Base-by-base conservation (phyloP, 2,329 filamentous ascomycete species). In the Hypocreales sp. region DNA sequence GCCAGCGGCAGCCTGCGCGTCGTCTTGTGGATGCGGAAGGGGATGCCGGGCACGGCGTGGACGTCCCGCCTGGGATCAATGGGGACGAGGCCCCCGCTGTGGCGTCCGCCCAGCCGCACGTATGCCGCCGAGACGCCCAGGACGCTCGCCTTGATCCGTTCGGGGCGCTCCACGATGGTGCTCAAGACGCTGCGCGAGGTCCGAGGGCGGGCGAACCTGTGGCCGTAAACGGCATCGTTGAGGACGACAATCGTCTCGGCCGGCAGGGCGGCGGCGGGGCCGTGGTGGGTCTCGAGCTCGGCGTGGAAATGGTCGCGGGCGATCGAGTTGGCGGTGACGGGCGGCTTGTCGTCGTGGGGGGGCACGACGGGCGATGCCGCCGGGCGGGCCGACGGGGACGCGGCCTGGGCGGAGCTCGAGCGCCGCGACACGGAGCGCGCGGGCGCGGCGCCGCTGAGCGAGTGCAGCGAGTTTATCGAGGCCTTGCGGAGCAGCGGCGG, bases 151-250 rank as follows among this genome's bases (percentile, higher is more conserved):
- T 80, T 79, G 36, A 98, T 74, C 32, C 90, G 67, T 56, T 98
- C 90, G 1, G 90, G 90, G 8, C 90, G 68, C 55, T 98, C 90
- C 26, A 98, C 86, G 37, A 98, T 93, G 31, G 75, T 79, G 41
- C 61, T 72, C 2, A 95, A 63, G 11, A 68, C 67, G 24, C 60
- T 65, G 41, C 78, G 78, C 14, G 72, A 77, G 1, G 83, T 78
- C 40, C 79, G 76, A 4, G 83, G 83, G 24, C 90, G 69, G 8
- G 86, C 82, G 51, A 75, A 98, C 14, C 84, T 76, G 55, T 98
- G 90, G 15, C 87, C 86, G 48, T 95, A 98, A 53, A 87, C 93
- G 28, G 79, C 76, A 55, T 98, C 90, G 42, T 95, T 84, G 2
- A 98, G 58, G 17, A 98, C 67, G 25, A 95, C 84, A 5, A 92